These are phyloP conservation scores for Calycina marina DNA, from an alignment of 2,329 filamentous ascomycete genomes.

Conservation along the genomic window DNA sequence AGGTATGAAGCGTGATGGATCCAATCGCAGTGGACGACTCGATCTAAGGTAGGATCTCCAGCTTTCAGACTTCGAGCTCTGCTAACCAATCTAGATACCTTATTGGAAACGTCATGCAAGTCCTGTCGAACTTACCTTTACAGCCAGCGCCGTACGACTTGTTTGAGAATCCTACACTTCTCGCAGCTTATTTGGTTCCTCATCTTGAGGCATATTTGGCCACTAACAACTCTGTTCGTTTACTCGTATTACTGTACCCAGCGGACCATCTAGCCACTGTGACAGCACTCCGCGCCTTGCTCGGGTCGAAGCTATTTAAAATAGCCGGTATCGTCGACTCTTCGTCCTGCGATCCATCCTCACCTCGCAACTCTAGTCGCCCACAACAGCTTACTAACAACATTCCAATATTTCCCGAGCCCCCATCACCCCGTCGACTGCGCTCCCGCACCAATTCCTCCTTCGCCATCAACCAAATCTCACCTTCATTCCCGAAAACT, in stretches of 20 bases:
- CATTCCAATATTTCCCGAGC: constrained; percentile 4
- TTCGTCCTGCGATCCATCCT: constrained; percentile 12
- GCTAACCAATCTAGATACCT: constrained; percentile 32
- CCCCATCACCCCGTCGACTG: constrained; percentile 1
- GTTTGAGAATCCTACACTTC: constrained; percentile 37
- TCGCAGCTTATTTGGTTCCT: constrained; percentile 43
- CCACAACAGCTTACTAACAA: constrained; percentile 9
- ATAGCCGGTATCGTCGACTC: constrained; percentile 38
- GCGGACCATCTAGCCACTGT: constrained; percentile 40
- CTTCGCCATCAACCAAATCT: not conserved
- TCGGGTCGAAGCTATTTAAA: constrained; percentile 41
- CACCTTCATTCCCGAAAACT: not conserved
- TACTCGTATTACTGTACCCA: constrained; percentile 45
- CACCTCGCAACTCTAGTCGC: constrained; percentile 6
- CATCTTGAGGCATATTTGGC: constrained; percentile 46
- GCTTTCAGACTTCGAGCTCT: constrained; percentile 6
- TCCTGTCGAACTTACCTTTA: constrained; percentile 34
- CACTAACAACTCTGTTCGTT: constrained; percentile 34
- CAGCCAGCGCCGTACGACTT: constrained; percentile 35
- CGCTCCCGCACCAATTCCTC: not conserved
- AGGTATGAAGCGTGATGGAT: constrained; percentile 33
- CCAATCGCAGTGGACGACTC: constrained; percentile 38
- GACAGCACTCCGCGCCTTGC: constrained; percentile 40
- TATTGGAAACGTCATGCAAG: constrained; percentile 45
- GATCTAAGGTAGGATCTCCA: constrained; percentile 37